Evolutionary conservation across 2,329 filamentous ascomycete genomes (phyloP).

Genomic region (Mollisiaceae sp.): DNA sequence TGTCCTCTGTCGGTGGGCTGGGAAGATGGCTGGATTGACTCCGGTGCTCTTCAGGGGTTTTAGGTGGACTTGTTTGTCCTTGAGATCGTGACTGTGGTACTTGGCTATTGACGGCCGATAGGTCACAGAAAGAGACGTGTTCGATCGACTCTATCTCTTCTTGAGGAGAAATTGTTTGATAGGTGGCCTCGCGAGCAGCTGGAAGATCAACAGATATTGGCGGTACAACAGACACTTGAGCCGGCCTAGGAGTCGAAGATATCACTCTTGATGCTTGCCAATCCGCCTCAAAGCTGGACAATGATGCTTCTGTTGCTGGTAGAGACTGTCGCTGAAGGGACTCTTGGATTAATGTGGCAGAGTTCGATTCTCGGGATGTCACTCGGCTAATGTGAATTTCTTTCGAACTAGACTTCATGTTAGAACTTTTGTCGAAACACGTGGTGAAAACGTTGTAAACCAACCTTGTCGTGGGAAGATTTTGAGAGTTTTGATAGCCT

Average conservation of each 20-base stretch:
- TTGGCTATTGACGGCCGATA: background rate
- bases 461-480: background rate
- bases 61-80: background rate
- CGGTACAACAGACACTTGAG: background rate
- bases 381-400: background rate
- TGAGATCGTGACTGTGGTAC: background rate
- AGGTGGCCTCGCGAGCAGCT: background rate
- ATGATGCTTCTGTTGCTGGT: conserved; percentile 1
- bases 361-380: background rate
- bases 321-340: background rate
- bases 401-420: background rate
- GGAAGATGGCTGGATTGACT: conserved; percentile 22
- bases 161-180: background rate
- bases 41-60: conserved; percentile 1
- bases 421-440: background rate
- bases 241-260: conserved; percentile 13
- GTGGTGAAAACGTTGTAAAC: background rate
- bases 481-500: background rate
- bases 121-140: background rate
- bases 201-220: background rate
- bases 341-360: background rate
- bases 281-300: conserved; percentile 21
- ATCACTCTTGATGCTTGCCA: conserved; percentile 27
- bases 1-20: conserved; percentile 15
- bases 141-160: background rate